phyloP scores from a whole-genome alignment of 352 stramenopile genomes.

The Pythium diclinum region DNA sequence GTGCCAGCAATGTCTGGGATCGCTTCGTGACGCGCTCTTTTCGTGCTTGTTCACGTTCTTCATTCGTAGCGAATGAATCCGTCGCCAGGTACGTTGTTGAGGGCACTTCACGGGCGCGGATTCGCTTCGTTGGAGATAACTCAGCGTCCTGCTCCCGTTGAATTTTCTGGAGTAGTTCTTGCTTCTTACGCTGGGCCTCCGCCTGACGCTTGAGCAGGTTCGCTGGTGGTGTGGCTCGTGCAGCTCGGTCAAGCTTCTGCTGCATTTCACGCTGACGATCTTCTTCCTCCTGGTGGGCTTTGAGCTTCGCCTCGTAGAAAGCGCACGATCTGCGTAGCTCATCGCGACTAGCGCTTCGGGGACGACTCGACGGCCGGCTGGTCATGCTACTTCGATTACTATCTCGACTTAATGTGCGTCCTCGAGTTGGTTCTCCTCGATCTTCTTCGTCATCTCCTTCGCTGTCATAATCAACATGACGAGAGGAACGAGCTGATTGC shows the following conservation, averaged over 20 bases:
- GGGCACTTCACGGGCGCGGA: slow-evolving; percentile 50
- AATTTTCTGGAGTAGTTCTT: slow-evolving; percentile 35
- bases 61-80: slow-evolving; percentile 18
- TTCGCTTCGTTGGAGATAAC: slow-evolving; percentile 35
- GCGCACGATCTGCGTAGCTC: slow-evolving; percentile 37
- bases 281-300: slow-evolving; percentile 34
- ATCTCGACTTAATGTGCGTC: background rate
- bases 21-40: slow-evolving; percentile 54
- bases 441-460: background rate
- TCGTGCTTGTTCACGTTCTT: slow-evolving; percentile 38
- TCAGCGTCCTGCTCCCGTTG: slow-evolving; percentile 39
- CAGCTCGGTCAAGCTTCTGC: slow-evolving; percentile 39
- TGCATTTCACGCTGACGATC: slow-evolving; percentile 17
- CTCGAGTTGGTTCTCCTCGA: background rate
- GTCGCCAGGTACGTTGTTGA: slow-evolving; percentile 44
- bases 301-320: slow-evolving; percentile 66
- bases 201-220: slow-evolving; percentile 57
- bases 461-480: background rate
- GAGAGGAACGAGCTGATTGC: background rate
- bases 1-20: slow-evolving; percentile 41
- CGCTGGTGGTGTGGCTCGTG: slow-evolving; percentile 40
- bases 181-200: slow-evolving; percentile 35
- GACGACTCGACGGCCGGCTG: slow-evolving; percentile 14
- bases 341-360: slow-evolving; percentile 24
- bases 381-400: background rate